Evolutionary conservation across 1,284 basidiomycete species (phyloP).

Genomic region (Pseudozyma sp.): DNA sequence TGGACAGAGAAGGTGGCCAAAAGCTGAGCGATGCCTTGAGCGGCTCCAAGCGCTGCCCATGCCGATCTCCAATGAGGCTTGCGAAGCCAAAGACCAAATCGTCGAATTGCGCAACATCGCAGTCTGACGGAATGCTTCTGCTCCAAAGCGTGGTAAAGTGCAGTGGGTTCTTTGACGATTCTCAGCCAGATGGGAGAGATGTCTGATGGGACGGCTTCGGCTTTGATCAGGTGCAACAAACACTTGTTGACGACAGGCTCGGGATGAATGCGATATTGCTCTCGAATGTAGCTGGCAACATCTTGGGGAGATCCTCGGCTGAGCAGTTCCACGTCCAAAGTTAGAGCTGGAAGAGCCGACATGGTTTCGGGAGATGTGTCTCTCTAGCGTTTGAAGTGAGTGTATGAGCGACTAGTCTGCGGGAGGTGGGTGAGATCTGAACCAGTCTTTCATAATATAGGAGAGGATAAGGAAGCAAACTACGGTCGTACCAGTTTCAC

Average conservation of each 20-base stretch:
- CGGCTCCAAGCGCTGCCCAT: slow-evolving; percentile 6
- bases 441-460: too few species aligned
- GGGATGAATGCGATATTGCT: slow-evolving; percentile 2
- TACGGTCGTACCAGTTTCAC: too few species aligned
- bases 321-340: slow-evolving; percentile 12
- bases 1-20: not conserved
- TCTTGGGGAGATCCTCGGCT: not conserved
- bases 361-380: too few species aligned
- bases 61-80: not conserved
- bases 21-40: slow-evolving; percentile 7
- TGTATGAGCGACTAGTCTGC: too few species aligned
- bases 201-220: slow-evolving; percentile 5
- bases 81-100: not conserved
- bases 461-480: too few species aligned
- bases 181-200: slow-evolving; percentile 5
- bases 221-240: not conserved
- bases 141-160: not conserved
- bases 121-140: not conserved
- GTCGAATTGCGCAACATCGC: slow-evolving; percentile 5
- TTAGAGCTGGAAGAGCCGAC: too few species aligned
- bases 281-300: slow-evolving; percentile 1
- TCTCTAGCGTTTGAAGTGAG: too few species aligned
- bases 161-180: not conserved
- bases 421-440: too few species aligned
- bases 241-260: not conserved